phyloP scores from a whole-genome alignment of 768 basidiomycete species.

The Boletus rubropictus region DNA sequence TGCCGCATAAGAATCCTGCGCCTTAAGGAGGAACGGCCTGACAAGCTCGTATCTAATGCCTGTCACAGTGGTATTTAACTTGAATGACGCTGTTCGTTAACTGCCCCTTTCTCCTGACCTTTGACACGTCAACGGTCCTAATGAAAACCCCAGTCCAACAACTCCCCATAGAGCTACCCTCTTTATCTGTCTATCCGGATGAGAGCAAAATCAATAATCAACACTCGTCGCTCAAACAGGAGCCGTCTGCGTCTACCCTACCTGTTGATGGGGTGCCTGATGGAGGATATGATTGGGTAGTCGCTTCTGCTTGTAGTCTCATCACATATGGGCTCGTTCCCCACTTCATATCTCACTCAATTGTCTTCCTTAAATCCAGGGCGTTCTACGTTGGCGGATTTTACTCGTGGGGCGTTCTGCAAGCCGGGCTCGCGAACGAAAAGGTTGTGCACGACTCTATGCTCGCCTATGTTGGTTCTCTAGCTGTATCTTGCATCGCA shows the following conservation, averaged over 20 bases:
- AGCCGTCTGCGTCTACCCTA: background rate
- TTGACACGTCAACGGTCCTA: background rate
- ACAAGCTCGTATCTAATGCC: slow-evolving; percentile 1
- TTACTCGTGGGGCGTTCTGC: slow-evolving; percentile 31
- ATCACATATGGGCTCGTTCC: slow-evolving; percentile 18
- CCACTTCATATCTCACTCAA: background rate
- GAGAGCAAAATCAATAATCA: background rate
- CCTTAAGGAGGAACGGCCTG: background rate
- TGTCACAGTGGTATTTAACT: background rate
- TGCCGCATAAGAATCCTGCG: background rate
- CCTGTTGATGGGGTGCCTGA: slow-evolving; percentile 20
- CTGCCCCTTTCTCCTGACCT: background rate
- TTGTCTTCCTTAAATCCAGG: slow-evolving; percentile 7
- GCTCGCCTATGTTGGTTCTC: slow-evolving; percentile 31
- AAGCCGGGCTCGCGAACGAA: slow-evolving; percentile 25
- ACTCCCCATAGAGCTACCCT: background rate
- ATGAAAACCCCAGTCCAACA: slow-evolving; percentile 1
- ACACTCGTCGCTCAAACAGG: background rate
- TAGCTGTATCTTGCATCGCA: slow-evolving; percentile 26
- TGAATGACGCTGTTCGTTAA: background rate
- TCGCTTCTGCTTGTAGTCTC: slow-evolving; percentile 27
- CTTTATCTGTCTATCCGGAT: background rate
- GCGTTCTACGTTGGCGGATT: slow-evolving; percentile 23
- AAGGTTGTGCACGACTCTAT: slow-evolving; percentile 23
- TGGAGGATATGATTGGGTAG: slow-evolving; percentile 31